A percentile compares a stretch with the other conserved stretches of the same genome.
phyloP scores from a whole-genome alignment of 2,329 filamentous ascomycete genomes.

The Sclerotinia glacialis region DNA sequence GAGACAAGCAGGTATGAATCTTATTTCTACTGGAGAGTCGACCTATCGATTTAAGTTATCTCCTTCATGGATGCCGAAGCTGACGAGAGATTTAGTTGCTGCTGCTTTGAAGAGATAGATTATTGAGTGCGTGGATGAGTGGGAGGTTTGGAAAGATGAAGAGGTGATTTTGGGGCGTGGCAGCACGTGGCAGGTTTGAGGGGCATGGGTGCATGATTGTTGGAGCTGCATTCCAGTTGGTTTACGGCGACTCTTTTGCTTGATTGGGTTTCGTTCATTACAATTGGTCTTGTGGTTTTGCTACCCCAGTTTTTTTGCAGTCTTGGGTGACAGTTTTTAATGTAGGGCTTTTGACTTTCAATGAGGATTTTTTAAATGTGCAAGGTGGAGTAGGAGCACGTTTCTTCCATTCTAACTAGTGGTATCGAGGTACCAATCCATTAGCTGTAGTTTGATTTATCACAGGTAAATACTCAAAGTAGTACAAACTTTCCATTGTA shows the following conservation, averaged over 20 bases:
- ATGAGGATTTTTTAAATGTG: not conserved
- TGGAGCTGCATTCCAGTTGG: not conserved
- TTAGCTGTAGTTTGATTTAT: not conserved
- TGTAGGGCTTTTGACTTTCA: not conserved
- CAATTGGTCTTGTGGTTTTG: not conserved
- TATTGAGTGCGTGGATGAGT: too few relatives aligned
- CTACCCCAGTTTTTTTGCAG: not conserved
- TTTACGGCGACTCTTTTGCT: not conserved
- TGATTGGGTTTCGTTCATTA: not conserved
- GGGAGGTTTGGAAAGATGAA: not conserved
- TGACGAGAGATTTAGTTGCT: not conserved
- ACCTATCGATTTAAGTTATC: fast-evolving
- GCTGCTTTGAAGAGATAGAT: not conserved
- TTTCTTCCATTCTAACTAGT: not conserved
- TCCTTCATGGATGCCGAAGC: not conserved
- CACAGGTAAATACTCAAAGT: not conserved
- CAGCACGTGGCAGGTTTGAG: not conserved
- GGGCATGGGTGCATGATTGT: not conserved
- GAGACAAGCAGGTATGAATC: not conserved
- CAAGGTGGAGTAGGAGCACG: not conserved
- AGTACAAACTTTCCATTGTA: not conserved
- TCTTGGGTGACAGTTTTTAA: not conserved
- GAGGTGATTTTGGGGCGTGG: not conserved
- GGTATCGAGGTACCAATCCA: not conserved
- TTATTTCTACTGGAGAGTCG: not conserved